Evolutionary conservation across 306 rosid species (phyloP).

Genomic region (Begonia loranthoides): DNA sequence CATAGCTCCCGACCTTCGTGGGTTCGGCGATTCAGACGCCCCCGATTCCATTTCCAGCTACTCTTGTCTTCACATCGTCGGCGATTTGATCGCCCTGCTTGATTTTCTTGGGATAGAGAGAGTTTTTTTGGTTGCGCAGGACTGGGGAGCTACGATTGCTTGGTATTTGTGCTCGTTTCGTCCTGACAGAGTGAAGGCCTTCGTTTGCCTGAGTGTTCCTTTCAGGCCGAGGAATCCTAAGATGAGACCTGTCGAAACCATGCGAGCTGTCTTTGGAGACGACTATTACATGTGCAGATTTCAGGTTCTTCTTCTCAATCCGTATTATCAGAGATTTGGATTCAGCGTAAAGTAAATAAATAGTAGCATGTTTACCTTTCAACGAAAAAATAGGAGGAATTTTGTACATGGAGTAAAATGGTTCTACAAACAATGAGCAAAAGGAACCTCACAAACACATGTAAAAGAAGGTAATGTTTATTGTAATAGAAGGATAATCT

Average conservation of each 20-base stretch:
- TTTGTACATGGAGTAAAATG: too few relatives aligned
- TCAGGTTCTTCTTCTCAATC: conserved; percentile 31
- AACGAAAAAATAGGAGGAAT: too few relatives aligned
- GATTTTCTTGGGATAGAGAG: conserved; percentile 25
- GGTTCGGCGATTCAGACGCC: conserved; percentile 45
- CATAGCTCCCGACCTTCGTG: conserved; percentile 59
- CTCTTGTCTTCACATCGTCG: conserved; percentile 37
- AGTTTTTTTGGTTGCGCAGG: conserved; percentile 60
- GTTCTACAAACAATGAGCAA: neutral
- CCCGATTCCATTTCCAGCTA: conserved; percentile 27
- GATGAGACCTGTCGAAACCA: conserved; percentile 29
- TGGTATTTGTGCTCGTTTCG: conserved; percentile 47
- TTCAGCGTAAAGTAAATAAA: neutral
- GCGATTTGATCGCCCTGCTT: conserved; percentile 36
- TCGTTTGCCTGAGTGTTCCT: conserved; percentile 37
- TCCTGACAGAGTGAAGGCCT: conserved; percentile 38
- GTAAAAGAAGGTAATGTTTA: too few relatives aligned
- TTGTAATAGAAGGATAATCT: neutral
- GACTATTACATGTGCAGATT: conserved; percentile 63
- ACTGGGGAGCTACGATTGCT: conserved; percentile 58
- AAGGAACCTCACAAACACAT: too few relatives aligned
- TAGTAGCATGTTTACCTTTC: too few relatives aligned
- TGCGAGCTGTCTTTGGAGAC: conserved; percentile 37
- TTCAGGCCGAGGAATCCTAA: conserved; percentile 42
- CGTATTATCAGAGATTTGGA: neutral